phyloP scores from a whole-genome alignment of 1,284 basidiomycete genomes.

The Apiotrichum sp. region DNA sequence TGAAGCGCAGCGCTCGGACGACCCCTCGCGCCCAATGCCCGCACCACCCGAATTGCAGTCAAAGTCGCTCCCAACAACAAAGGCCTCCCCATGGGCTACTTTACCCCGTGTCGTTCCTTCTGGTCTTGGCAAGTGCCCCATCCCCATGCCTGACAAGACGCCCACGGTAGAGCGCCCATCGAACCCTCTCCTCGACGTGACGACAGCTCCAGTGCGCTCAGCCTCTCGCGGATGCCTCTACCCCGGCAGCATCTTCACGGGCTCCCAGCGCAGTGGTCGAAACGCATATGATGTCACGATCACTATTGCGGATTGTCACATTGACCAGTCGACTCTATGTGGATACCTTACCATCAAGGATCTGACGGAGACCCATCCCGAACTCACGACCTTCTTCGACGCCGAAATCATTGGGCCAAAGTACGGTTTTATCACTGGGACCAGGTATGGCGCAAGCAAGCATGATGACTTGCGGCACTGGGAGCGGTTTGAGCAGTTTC shows the following conservation, averaged over 20 bases:
- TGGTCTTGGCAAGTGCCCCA: background rate
- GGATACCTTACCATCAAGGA: conserved; percentile 85
- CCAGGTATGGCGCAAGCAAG: conserved; percentile 72
- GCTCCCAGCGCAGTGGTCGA: conserved; percentile 74
- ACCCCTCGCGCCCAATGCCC: background rate
- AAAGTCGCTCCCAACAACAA: conserved; percentile 29
- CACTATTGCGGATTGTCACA: conserved; percentile 74
- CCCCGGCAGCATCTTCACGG: conserved; percentile 68
- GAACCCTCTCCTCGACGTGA: conserved; percentile 65
- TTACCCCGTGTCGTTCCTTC: background rate
- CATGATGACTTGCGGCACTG: conserved; percentile 85
- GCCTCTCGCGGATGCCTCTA: conserved; percentile 71
- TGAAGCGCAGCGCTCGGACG: background rate
- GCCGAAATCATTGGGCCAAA: conserved; percentile 82
- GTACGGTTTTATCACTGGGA: conserved; percentile 77
- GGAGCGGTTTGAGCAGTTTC: conserved; percentile 84
- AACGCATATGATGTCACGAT: conserved; percentile 80
- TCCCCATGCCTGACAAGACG: background rate
- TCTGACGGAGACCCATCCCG: conserved; percentile 81
- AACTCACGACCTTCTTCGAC: conserved; percentile 87
- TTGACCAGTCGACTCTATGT: conserved; percentile 68
- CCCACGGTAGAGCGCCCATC: conserved; percentile 28
- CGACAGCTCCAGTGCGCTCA: conserved; percentile 64
- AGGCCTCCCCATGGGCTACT: conserved; percentile 29
- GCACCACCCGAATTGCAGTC: conserved; percentile 8